Percentiles rank a stretch among this genome's conserved stretches.
Conservation (phyloP, 306 rosid species). For the Canavalia ensiformis region DNA sequence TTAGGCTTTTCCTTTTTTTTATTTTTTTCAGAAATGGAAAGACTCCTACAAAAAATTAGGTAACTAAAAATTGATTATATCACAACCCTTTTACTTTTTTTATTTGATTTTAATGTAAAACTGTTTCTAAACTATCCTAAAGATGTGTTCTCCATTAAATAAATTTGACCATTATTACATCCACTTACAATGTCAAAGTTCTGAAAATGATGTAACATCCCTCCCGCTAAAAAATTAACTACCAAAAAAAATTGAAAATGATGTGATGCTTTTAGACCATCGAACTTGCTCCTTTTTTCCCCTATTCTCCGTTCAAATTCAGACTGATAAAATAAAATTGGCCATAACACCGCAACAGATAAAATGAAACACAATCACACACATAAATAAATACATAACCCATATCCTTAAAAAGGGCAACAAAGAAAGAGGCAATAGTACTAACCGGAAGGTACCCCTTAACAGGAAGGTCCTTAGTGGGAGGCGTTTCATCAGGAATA, state of each 20-base stretch:
- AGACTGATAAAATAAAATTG: background rate
- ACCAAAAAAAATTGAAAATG: no score
- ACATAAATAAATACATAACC: background rate
- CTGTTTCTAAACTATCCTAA: no score
- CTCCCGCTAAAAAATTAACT: no score
- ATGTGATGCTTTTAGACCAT: background rate
- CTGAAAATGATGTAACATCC: background rate
- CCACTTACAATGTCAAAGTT: no score
- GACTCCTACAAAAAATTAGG: no score
- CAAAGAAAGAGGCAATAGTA: constrained; percentile 8
- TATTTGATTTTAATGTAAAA: no score
- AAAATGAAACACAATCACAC: background rate
- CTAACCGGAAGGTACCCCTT: constrained; percentile 83
- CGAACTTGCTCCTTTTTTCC: background rate
- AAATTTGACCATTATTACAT: no score
- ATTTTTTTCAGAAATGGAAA: no score
- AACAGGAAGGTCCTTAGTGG: constrained; percentile 68
- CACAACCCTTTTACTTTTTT: no score
- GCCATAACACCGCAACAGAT: background rate
- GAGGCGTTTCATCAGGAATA: constrained; percentile 82
- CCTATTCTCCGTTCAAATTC: constrained; percentile 15
- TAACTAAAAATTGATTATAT: no score
- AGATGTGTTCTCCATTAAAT: no score
- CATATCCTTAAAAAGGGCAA: background rate
- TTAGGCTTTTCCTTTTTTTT: no score